Conservation (phyloP, 495 filamentous ascomycete genomes). For the Penicillium lividum region DNA sequence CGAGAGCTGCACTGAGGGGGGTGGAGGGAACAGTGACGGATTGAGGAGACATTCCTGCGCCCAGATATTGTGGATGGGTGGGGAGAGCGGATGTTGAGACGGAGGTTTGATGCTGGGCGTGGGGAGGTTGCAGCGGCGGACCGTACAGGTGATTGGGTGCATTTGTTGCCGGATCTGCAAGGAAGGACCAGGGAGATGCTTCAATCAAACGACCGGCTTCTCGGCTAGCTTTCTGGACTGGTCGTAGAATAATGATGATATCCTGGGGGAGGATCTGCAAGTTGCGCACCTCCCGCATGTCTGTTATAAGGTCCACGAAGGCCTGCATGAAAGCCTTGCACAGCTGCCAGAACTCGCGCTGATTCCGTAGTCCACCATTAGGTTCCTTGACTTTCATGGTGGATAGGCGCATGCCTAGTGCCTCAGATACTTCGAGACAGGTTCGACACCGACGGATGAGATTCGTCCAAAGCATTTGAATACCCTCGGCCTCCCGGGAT, state of each 20-base stretch:
- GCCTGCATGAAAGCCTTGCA: constrained; percentile 76
- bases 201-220: constrained; percentile 74
- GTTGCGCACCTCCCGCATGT: constrained; percentile 67
- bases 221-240: constrained; percentile 73
- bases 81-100: constrained; percentile 31
- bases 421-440: constrained; percentile 65
- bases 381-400: constrained; percentile 82
- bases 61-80: constrained; percentile 31
- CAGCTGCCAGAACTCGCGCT: constrained; percentile 78
- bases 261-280: constrained; percentile 66
- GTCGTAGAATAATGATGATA: constrained; percentile 68
- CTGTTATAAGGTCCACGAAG: constrained; percentile 70
- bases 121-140: constrained; percentile 38
- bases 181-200: constrained; percentile 71
- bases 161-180: constrained; percentile 41
- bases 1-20: constrained; percentile 81
- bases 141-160: constrained; percentile 39
- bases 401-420: constrained; percentile 69
- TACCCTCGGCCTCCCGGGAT: constrained; percentile 47
- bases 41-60: constrained; percentile 39
- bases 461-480: constrained; percentile 66
- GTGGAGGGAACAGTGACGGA: constrained; percentile 57
- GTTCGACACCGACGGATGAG: constrained; percentile 64
- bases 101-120: constrained; percentile 37
- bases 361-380: constrained; percentile 64